Evolutionary conservation across 2,329 filamentous ascomycete genomes (phyloP).

Genomic region (Sporothrix pseudoabietina): DNA sequence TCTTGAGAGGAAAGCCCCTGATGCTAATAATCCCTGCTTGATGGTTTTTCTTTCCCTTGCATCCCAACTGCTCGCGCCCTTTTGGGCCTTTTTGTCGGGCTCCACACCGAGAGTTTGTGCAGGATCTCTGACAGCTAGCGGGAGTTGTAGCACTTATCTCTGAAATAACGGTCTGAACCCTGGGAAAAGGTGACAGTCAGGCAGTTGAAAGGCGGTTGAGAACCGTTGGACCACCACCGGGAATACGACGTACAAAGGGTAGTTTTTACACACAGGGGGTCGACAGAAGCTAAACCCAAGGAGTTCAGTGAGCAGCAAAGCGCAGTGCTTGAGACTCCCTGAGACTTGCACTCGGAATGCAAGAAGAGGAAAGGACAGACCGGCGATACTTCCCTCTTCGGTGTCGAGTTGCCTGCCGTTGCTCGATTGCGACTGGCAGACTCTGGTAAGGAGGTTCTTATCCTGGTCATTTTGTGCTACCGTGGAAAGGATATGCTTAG

Average conservation of each 20-base stretch:
- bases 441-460: neutral
- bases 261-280: neutral
- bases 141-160: neutral
- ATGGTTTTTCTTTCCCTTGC: neutral
- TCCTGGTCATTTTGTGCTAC: neutral
- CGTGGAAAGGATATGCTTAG: neutral
- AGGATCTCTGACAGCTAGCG: conserved; percentile 20
- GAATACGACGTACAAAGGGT: neutral
- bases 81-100: neutral
- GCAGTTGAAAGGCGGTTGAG: neutral
- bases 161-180: neutral
- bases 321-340: neutral
- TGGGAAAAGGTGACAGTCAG: neutral
- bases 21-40: neutral
- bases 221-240: neutral
- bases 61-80: neutral
- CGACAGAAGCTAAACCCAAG: neutral
- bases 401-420: neutral
- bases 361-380: neutral
- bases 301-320: neutral
- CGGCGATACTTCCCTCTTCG: conserved; percentile 11
- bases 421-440: neutral
- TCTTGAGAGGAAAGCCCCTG: neutral
- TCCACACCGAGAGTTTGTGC: conserved; percentile 21
- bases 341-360: neutral